Conservation (phyloP, 345 rosid species). For the Acer negundo region DNA sequence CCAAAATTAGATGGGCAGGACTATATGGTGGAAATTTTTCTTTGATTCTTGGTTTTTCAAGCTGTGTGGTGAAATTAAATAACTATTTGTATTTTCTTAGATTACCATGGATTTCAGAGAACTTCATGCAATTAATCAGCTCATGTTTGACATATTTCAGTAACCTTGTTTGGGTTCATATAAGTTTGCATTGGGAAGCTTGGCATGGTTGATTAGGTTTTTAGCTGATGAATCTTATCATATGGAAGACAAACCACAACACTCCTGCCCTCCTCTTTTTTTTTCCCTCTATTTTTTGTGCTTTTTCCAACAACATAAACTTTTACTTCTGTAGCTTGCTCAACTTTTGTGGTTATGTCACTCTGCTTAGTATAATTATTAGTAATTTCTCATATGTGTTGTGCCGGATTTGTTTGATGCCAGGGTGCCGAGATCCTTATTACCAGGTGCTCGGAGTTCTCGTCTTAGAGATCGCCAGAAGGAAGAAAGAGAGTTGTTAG, state of each 20-base stretch:
- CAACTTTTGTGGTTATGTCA: slow-evolving; percentile 6
- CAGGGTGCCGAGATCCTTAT: slow-evolving; percentile 93
- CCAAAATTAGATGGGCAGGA: background rate
- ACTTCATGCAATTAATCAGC: background rate
- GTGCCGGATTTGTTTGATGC: slow-evolving; percentile 25
- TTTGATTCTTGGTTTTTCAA: background rate
- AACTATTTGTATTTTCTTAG: background rate
- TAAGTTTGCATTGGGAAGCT: background rate
- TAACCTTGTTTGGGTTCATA: background rate
- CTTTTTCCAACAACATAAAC: background rate
- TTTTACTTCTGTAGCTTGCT: background rate
- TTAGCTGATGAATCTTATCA: background rate
- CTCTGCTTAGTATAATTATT: background rate
- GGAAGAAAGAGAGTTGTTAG: slow-evolving; percentile 88
- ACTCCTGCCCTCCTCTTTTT: background rate
- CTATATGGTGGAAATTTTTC: background rate
- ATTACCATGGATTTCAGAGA: background rate
- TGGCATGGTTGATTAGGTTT: background rate
- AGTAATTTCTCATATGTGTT: slow-evolving; percentile 24
- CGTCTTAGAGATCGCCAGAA: slow-evolving; percentile 89
- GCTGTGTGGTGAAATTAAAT: background rate
- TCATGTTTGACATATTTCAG: background rate
- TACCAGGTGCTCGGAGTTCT: slow-evolving; percentile 97
- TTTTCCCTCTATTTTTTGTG: too few relatives aligned
- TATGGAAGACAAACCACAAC: background rate